These are phyloP conservation scores for Rosa rugosa DNA, from an alignment of 306 rosid species.

Conservation along the genomic window DNA sequence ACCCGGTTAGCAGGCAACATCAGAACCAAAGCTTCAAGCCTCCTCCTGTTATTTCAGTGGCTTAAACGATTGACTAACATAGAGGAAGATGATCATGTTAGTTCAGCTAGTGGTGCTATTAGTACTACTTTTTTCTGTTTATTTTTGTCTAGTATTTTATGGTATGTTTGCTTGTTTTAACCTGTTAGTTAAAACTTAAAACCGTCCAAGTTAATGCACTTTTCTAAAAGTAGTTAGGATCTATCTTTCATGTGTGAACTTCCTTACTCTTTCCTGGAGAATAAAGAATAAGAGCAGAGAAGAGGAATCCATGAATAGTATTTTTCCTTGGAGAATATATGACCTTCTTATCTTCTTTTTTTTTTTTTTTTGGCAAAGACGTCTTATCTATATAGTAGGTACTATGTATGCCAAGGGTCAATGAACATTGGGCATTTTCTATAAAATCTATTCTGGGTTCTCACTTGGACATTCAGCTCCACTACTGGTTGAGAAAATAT, in stretches of 20 bases:
- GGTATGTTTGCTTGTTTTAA: slow-evolving; percentile 4
- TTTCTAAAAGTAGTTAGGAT: neutral
- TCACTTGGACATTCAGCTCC: no score
- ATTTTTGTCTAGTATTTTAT: neutral
- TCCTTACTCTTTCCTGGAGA: neutral
- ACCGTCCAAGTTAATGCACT: neutral
- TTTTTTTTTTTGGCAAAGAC: no score
- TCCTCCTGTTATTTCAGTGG: slow-evolving; percentile 56
- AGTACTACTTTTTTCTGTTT: neutral
- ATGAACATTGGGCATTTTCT: no score
- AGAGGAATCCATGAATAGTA: neutral
- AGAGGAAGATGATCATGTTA: neutral
- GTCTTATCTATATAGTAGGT: no score
- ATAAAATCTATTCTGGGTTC: no score
- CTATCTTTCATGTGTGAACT: neutral
- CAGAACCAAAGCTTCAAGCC: slow-evolving; percentile 49
- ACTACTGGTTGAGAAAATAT: no score
- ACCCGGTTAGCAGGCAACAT: slow-evolving; percentile 45
- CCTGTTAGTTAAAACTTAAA: neutral
- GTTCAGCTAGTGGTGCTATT: slow-evolving; percentile 6
- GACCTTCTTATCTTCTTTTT: no score
- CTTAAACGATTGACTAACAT: slow-evolving; percentile 31
- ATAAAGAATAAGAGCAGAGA: neutral
- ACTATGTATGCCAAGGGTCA: no score
- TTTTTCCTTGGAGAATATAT: neutral